Evolutionary conservation across 148 eudicot species (phyloP).

Genomic region (Amaranthus cruentus): DNA sequence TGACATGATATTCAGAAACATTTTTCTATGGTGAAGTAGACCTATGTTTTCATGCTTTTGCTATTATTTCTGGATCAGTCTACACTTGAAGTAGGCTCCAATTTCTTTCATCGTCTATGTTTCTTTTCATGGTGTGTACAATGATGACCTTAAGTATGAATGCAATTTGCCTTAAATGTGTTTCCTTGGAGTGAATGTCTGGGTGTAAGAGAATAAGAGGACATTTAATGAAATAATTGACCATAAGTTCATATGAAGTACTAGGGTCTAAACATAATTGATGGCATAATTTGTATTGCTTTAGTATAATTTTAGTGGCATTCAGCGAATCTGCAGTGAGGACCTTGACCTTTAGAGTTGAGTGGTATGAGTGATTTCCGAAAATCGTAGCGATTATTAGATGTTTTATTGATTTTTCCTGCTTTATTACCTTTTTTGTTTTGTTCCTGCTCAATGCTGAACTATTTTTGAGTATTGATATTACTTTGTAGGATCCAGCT

Average conservation of each 20-base stretch:
- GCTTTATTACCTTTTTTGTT: not conserved
- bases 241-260: not conserved
- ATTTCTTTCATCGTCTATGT: not conserved
- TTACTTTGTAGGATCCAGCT: conserved; percentile 55
- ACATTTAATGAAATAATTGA: not conserved
- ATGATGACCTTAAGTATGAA: not conserved
- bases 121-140: not conserved
- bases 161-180: not conserved
- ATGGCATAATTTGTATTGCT: not conserved
- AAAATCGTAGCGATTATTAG: not conserved
- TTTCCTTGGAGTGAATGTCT: not conserved
- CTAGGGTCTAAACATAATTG: not conserved
- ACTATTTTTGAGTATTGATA: not conserved
- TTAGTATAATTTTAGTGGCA: not conserved
- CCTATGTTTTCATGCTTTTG: not conserved
- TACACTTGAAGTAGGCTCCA: not conserved
- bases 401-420: not conserved
- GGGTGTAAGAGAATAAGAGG: not conserved
- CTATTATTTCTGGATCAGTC: not conserved
- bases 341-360: not conserved
- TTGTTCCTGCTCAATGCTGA: not conserved
- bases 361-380: not conserved
- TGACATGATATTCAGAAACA: not conserved
- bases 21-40: conserved; percentile 3
- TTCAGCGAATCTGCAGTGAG: not conserved